Evolutionary conservation across 1,139 yeast species (phyloP), one percentile per base, ranked within the genome.

Genomic region (Citeromyces siamensis): DNA sequence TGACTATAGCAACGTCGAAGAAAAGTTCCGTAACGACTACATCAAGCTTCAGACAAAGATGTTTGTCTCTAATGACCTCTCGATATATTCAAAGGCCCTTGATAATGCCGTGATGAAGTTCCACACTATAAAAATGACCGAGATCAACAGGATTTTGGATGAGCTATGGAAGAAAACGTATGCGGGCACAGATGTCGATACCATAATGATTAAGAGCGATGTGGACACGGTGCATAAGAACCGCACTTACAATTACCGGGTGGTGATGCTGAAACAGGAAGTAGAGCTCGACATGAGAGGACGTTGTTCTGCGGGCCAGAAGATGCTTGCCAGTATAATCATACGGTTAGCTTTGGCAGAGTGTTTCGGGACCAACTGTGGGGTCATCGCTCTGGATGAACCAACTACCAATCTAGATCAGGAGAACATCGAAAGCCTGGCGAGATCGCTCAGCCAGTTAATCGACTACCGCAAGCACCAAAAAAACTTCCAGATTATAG

Each of bases 251-350:
- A 88, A 90, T 53, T 90, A 90, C 53, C 68, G 97, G 32, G 96
- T 93, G 17, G 95, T 90, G 13, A 93, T 93, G 98, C 75, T 77
- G 43, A 93, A 93, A 52, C 85, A 83, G 47, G 93, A 83, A 38
- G 81, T 77, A 2, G 98, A 90, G 54, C 62, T 93, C 35, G 99
- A 93, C 51, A 93, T 93, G 99, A 70, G 98, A 45, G 99, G 98
- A 1, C 64, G 98, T 40, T 93, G 99, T 55, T 85, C 96, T 2
- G 98, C 98, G 0, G 99, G 99, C 1, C 99, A 93, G 56, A 85
- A 86, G 52, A 97, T 93, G 2, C 62, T 93, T 39, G 95, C 98
- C 0, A 80, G 94, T 39, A 86, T 93, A 38, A 76, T 93, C 28
- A 88, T 93, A 38, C 67, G 99, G 39, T 62, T 93, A 41, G 96